Base-by-base conservation (phyloP, 192 early-diverging fungal genomes). In the Gryganskiella cystojenkinii region DNA sequence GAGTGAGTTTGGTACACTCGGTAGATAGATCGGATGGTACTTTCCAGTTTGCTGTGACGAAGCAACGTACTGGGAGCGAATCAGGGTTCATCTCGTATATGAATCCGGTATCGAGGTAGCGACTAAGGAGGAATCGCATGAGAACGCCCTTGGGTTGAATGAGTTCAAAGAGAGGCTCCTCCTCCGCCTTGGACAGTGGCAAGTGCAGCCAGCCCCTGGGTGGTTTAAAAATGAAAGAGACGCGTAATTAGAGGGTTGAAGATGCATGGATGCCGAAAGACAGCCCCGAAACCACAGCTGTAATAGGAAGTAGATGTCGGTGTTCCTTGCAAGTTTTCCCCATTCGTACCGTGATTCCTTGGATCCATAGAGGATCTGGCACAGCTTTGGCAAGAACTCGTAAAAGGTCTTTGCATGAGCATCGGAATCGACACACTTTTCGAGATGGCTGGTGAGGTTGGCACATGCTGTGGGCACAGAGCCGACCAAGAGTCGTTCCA, bases 261-360 rank as follows among this genome's bases (percentile, higher is more conserved):
- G n/a, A n/a, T n/a, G n/a, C n/a, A n/a, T n/a, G n/a, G n/a, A n/a
- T n/a, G n/a, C n/a, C n/a, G n/a, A n/a, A n/a, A n/a, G n/a, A n/a
- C n/a, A n/a, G n/a, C n/a, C n/a, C n/a, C n/a, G n/a, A n/a, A n/a
- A n/a, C n/a, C n/a, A n/a, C n/a, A n/a, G n/a, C n/a, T n/a, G n/a
- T n/a, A n/a, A n/a, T n/a, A n/a, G n/a, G n/a, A n/a, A n/a, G n/a
- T n/a, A n/a, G n/a, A n/a, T n/a, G n/a, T n/a, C n/a, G n/a, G n/a
- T n/a, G n/a, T n/a, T n/a, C n/a, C n/a, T n/a, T n/a, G n/a, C n/a
- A n/a, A n/a, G n/a, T n/a, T n/a, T n/a, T n/a, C n/a, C n/a, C n/a
- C n/a, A n/a, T n/a, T n/a, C n/a, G n/a, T 78, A 78, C 74, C 67
- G 33, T 45, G 74, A 78, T 54, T 78, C 74, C 55, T 64, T 68